These are phyloP conservation scores for Suaeda aralocaspica DNA, from an alignment of 148 eudicot species.

Conservation along the genomic window DNA sequence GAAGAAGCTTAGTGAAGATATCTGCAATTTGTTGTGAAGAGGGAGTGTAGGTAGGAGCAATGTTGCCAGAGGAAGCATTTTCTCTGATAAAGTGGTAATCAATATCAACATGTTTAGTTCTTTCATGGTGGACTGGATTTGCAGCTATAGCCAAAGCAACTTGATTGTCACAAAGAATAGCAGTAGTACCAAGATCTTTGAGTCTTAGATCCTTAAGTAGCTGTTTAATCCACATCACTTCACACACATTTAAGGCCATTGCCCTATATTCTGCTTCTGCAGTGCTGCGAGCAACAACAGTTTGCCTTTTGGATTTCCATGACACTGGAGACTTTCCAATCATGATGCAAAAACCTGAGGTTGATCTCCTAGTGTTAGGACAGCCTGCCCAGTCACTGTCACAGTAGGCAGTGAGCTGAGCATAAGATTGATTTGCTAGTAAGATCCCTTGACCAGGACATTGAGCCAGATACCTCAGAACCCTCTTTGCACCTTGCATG, in stretches of 20 bases:
- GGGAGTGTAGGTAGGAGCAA: background rate
- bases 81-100: constrained; percentile 6
- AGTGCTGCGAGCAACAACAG: background rate
- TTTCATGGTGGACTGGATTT: background rate
- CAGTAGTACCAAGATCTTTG: background rate
- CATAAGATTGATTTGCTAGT: background rate
- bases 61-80: background rate
- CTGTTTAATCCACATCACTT: background rate
- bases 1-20: background rate
- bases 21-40: background rate
- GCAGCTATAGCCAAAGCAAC: background rate
- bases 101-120: constrained; percentile 1
- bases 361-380: background rate
- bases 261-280: background rate
- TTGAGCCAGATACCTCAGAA: background rate
- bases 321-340: background rate
- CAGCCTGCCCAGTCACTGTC: background rate
- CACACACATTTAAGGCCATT: background rate
- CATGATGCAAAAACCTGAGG: background rate
- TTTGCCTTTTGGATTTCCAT: background rate
- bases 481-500: background rate
- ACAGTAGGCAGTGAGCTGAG: background rate
- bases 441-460: background rate
- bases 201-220: background rate
- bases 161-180: background rate